phyloP scores from a whole-genome alignment of 1,139 yeast genomes.

The Blastobotrys aristatus region DNA sequence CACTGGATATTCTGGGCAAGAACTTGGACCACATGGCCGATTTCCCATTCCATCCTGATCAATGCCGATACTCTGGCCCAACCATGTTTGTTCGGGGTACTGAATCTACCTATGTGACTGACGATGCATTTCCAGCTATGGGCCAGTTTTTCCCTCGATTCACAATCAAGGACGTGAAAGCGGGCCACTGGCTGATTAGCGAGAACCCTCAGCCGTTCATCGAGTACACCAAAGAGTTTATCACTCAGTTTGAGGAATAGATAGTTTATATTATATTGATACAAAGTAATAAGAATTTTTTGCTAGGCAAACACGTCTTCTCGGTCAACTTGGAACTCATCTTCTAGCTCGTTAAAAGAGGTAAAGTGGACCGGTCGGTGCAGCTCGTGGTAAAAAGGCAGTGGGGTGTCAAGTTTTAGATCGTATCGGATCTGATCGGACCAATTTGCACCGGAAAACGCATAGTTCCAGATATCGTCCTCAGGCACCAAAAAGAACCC shows the following conservation, averaged over 20 bases:
- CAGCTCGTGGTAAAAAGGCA: slow-evolving; percentile 73
- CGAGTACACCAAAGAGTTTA: slow-evolving; percentile 20
- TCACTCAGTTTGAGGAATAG: slow-evolving; percentile 8
- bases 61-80: slow-evolving; percentile 63
- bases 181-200: slow-evolving; percentile 73
- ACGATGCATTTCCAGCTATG: slow-evolving; percentile 70
- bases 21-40: slow-evolving; percentile 59
- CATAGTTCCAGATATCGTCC: slow-evolving; percentile 82
- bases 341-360: slow-evolving; percentile 64
- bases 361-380: slow-evolving; percentile 89
- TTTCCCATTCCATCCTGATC: slow-evolving; percentile 66
- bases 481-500: slow-evolving; percentile 89
- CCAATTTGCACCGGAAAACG: slow-evolving; percentile 86
- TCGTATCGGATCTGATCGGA: slow-evolving; percentile 54
- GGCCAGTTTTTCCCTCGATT: slow-evolving; percentile 78
- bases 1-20: slow-evolving; percentile 61
- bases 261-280: neutral
- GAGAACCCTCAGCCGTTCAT: slow-evolving; percentile 30
- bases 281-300: no score
- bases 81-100: slow-evolving; percentile 76
- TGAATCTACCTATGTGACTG: slow-evolving; percentile 74
- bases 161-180: slow-evolving; percentile 64
- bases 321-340: slow-evolving; percentile 62
- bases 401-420: slow-evolving; percentile 71
- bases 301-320: slow-evolving; percentile 63